Evolutionary conservation across 805 yeast genomes (phyloP), one percentile per base, ranked within the genome.

Genomic region (Candida mattraensis): DNA sequence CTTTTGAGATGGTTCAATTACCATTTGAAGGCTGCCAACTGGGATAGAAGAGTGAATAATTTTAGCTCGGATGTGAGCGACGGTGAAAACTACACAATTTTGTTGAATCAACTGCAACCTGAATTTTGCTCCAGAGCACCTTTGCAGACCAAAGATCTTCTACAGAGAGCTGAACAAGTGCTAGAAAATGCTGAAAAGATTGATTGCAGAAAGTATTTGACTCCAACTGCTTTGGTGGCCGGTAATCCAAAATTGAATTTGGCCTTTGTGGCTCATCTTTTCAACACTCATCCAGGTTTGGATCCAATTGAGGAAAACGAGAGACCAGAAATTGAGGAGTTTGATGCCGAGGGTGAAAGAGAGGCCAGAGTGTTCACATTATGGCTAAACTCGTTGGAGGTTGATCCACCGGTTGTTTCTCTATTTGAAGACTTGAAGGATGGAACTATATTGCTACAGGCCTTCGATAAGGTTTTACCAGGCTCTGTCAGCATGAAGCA

Each of bases 321-420:
- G 61, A 83, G 80, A 52, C 86, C 93, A 18, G 98, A 89, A 59
- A 87, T 93, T 51, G 99, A 93, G 68, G 98, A 87, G 50, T 93
- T 93, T 56, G 99, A 93, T 60, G 99, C 99, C 17, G 99, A 93
- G 67, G 99, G 99, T 45, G 99, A 93, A 67, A 85, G 99, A 67
- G 99, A 93, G 68, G 99, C 99, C 3, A 78, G 99, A 63, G 99
- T 93, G 9, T 93, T 93, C 67, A 93, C 99, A 5, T 69, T 93
- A 55, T 93, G 99, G 99, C 77, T 93, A 58, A 93, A 93, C 66
- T 87, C 96, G 2, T 74, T 93, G 53, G 98, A 93, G 49, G 98
- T 93, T 11, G 93, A 89, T 45, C 97, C 98, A 18, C 86, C 96
- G 17, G 91, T 93, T 41, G 87, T 87, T 33, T 80, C 84, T 11